These are phyloP conservation scores for Vaccinium darrowii DNA, from an alignment of 148 eudicot genomes.

Conservation along the genomic window DNA sequence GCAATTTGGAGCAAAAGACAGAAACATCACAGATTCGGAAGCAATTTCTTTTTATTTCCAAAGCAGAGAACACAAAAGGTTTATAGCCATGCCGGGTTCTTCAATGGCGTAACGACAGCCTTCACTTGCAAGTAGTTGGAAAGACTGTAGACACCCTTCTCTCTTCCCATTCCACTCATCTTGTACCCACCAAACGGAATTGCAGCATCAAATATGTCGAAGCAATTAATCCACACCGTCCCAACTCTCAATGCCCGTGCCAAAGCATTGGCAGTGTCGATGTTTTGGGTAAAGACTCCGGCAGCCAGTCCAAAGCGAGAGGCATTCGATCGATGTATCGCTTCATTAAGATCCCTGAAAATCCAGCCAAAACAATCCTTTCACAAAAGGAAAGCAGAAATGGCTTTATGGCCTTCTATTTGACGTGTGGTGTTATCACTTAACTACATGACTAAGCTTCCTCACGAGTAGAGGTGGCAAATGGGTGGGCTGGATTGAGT, in stretches of 20 bases:
- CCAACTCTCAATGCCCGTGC: constrained; percentile 70
- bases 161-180: constrained; percentile 81
- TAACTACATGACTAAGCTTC: too few relatives aligned
- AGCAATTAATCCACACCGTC: constrained; percentile 77
- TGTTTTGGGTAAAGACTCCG: constrained; percentile 68
- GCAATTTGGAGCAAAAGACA: background rate
- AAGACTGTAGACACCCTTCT: constrained; percentile 64
- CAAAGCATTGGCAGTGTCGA: constrained; percentile 69
- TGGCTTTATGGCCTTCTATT: background rate
- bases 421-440: too few relatives aligned
- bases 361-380: background rate
- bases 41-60: background rate
- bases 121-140: constrained; percentile 73
- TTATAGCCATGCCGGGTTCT: constrained; percentile 41
- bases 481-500: too few relatives aligned
- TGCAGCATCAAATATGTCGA: constrained; percentile 56
- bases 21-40: background rate
- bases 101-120: constrained; percentile 65
- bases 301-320: constrained; percentile 71
- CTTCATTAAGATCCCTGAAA: constrained; percentile 62
- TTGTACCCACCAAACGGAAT: constrained; percentile 82
- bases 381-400: background rate
- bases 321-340: constrained; percentile 61
- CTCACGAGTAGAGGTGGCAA: too few relatives aligned
- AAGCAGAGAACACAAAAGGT: background rate